Evolutionary conservation across 139 green algal species (phyloP), one percentile per base, ranked within the genome.

Genomic region (Chlamydomonas asymmetrica): DNA sequence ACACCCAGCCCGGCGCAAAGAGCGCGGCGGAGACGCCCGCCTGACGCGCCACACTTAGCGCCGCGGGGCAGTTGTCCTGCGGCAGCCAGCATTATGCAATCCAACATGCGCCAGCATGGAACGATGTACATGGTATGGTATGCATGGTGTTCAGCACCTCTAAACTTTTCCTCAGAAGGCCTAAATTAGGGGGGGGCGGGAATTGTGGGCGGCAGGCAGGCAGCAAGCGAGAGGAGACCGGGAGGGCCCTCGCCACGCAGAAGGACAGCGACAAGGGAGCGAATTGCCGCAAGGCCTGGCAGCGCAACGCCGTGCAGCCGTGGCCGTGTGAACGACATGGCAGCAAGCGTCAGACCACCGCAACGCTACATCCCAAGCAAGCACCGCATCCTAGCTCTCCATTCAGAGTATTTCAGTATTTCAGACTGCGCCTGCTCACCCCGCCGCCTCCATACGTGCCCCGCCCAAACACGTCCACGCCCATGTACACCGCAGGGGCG

Each of bases 401-500:
- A n/a, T n/a, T n/a, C n/a, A n/a, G n/a, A n/a, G n/a, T n/a, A n/a
- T n/a, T n/a, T n/a, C n/a, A n/a, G n/a, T n/a, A n/a, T n/a, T n/a
- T n/a, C n/a, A n/a, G n/a, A n/a, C n/a, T n/a, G 27, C 40, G 2
- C 64, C 6, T 2, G 23, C 74, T 13, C 9, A 78, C 85, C 82
- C 85, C 60, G 43, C 89, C 91, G 27, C 88, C 92, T 0, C 84
- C 89, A 78, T 77, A 93, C 1, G 85, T 90, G n/a, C 84, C 83
- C 16, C 89, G 72, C 13, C 89, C 91, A 66, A 89, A 93, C 18
- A 93, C 90, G 73, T 97, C 92, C 2, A 96, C 63, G 7, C 92
- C 92, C 80, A 96, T 88, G 82, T 79, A 96, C 18, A 97, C 91
- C 20, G 96, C 91, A 3, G 41, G 5, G 2, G 48, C 48, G 1